These are phyloP conservation scores for Geotrichum ghanense DNA, from an alignment of 805 yeast genomes.

Conservation along the genomic window DNA sequence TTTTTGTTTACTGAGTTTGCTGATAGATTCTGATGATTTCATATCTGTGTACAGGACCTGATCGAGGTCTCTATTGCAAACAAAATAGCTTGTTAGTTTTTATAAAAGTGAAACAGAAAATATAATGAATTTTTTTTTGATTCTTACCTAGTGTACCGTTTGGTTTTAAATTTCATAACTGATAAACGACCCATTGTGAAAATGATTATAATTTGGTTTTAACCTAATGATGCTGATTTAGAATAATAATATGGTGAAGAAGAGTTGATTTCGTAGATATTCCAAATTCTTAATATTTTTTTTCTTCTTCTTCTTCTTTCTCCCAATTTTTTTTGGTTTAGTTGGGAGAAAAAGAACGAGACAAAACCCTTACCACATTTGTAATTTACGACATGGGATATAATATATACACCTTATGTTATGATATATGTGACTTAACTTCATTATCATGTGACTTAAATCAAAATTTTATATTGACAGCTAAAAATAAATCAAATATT, in stretches of 20 bases:
- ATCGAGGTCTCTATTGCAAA: slow-evolving; percentile 53
- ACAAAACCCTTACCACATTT: too few relatives aligned
- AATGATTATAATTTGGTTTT: slow-evolving; percentile 1
- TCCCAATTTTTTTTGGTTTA: not conserved
- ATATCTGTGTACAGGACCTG: slow-evolving; percentile 64
- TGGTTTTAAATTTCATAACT: slow-evolving; percentile 74
- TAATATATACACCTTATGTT: too few relatives aligned
- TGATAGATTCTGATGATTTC: slow-evolving; percentile 49
- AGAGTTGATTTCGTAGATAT: too few relatives aligned
- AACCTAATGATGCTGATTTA: too few relatives aligned
- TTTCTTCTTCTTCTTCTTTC: not conserved
- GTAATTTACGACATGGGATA: too few relatives aligned
- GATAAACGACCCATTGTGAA: slow-evolving; percentile 72
- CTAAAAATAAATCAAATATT: too few relatives aligned
- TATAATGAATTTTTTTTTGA: slow-evolving; percentile 19
- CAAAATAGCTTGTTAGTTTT: slow-evolving; percentile 15
- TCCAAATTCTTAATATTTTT: not conserved
- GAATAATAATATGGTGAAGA: not conserved
- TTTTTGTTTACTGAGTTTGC: slow-evolving; percentile 55
- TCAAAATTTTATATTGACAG: too few relatives aligned
- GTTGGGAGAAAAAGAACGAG: too few relatives aligned
- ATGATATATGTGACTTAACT: too few relatives aligned
- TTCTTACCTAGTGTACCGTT: slow-evolving; percentile 20
- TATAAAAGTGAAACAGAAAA: not conserved
- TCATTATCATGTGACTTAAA: too few relatives aligned